Conservation (phyloP, 2,329 filamentous ascomycete genomes). For the Aureobasidium sp. region DNA sequence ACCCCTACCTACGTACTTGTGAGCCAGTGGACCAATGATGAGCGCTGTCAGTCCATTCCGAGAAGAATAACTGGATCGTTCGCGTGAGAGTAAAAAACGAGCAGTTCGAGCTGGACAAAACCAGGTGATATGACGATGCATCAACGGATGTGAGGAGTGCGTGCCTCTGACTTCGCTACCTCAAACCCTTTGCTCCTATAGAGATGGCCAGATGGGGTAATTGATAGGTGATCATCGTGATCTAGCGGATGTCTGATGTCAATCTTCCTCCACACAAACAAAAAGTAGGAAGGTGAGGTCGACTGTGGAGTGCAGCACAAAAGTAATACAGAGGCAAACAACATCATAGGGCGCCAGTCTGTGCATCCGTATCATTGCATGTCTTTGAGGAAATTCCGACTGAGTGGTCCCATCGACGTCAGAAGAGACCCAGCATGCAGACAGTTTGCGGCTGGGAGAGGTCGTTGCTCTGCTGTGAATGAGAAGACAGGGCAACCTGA, state of each 20-base stretch:
- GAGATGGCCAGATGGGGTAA: not conserved
- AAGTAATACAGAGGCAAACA: conserved; percentile 14
- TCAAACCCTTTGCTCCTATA: conserved; percentile 9
- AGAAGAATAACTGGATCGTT: not conserved
- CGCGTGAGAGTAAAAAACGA: not conserved
- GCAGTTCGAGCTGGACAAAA: not conserved
- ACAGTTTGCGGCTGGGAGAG: not conserved
- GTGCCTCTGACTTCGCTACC: conserved; percentile 3
- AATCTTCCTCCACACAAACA: not conserved
- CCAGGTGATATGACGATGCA: not conserved
- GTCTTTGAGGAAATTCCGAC: not conserved
- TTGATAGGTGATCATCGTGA: not conserved
- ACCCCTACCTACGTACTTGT: not conserved
- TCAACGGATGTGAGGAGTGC: not conserved
- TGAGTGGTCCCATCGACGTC: conserved; percentile 1
- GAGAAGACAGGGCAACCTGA: not conserved
- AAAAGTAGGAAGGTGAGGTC: not conserved
- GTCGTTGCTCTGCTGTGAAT: not conserved
- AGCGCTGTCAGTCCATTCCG: not conserved
- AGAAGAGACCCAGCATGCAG: not conserved
- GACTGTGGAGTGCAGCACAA: conserved; percentile 10
- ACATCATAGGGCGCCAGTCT: conserved; percentile 11
- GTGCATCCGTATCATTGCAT: not conserved
- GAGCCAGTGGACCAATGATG: not conserved
- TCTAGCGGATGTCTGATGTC: not conserved